Base-by-base conservation (phyloP, 208 protist genomes). In the Trypanosoma scelopori region DNA sequence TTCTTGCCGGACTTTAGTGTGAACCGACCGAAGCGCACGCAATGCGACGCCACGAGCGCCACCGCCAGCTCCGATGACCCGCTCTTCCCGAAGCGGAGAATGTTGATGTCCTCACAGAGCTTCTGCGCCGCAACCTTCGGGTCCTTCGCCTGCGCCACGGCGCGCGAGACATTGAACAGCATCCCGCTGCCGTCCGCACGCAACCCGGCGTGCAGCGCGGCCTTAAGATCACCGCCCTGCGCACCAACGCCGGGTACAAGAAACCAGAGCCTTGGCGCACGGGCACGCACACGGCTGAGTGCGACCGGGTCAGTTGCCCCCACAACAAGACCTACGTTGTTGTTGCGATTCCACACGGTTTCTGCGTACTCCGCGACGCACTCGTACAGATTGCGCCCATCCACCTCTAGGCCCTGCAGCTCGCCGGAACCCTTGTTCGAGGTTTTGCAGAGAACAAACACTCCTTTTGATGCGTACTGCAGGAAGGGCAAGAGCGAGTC, bases 1-100 rank as follows among this genome's bases (percentile, higher is more conserved):
- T 71, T 91, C 47, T 97, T 95, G 41, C 97, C 97, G 13, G 84
- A 95, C 74, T 99, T 99, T 57, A 99, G 83, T 32, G 86, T 98
- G 80, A 98, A 99, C 49, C 87, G 75, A 46, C 97, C 97, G 71
- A 98, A 97, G 74, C 96, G 92, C 28, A 98, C 91, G 73, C 84
- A 95, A 46, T 83, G 74, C 9, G 89, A 92, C 16, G 74, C 65
- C 15, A 95, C 89, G 16, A 95, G 82, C 27, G 85, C 84, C n/a
- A 53, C 58, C 6, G 89, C 89, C 25, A 95, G 71, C 22, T 83
- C 81, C 20, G 52, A 20, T 12, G 79, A 84, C 5, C 73, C 64
- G 20, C 71, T 78, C 35, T 74, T 80, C 20, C 69, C 66, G 39
- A 78, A 76, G 51, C 89, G 89, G 16, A 91, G 65, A 59, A 56